Evolutionary conservation across 2,329 filamentous ascomycete genomes (phyloP).

Genomic region (Cladosporium sp.): DNA sequence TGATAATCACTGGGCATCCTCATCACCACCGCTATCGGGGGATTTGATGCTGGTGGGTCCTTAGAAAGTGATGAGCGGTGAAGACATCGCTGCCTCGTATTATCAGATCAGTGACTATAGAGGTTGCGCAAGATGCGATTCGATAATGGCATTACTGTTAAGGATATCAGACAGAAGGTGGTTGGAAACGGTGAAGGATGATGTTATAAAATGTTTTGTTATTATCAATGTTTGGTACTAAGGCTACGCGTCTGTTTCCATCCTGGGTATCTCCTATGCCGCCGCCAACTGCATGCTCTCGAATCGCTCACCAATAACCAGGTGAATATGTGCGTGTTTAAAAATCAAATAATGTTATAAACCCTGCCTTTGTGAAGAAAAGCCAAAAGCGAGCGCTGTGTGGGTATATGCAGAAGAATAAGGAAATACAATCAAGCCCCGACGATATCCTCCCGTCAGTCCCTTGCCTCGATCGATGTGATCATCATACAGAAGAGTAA

Average conservation of each 20-base stretch:
- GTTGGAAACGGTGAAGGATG: neutral
- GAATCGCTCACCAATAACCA: neutral
- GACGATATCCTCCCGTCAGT: neutral
- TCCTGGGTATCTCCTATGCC: constrained; percentile 20
- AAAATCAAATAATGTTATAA: neutral
- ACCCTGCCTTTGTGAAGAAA: neutral
- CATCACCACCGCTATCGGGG: neutral
- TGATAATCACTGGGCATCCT: neutral
- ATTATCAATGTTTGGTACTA: constrained; percentile 7
- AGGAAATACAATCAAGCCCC: constrained; percentile 22
- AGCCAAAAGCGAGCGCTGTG: constrained; percentile 22
- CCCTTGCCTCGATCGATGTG: neutral
- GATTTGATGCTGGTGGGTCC: neutral
- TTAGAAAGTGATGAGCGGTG: constrained; percentile 11
- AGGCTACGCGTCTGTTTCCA: constrained; percentile 1
- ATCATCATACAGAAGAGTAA: constrained; percentile 22
- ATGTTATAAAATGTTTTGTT: constrained; percentile 2
- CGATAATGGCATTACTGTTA: neutral
- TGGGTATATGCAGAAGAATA: constrained; percentile 26
- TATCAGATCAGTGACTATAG: constrained; percentile 3
- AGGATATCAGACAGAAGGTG: neutral
- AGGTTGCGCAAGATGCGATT: neutral
- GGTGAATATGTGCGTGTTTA: neutral
- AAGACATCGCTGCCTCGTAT: neutral
- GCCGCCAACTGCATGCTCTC: constrained; percentile 11